A percentile compares a stretch with the other conserved stretches of the same genome.
phyloP scores from a whole-genome alignment of 2,329 filamentous ascomycete genomes.

The Microcyclosporella mali region DNA sequence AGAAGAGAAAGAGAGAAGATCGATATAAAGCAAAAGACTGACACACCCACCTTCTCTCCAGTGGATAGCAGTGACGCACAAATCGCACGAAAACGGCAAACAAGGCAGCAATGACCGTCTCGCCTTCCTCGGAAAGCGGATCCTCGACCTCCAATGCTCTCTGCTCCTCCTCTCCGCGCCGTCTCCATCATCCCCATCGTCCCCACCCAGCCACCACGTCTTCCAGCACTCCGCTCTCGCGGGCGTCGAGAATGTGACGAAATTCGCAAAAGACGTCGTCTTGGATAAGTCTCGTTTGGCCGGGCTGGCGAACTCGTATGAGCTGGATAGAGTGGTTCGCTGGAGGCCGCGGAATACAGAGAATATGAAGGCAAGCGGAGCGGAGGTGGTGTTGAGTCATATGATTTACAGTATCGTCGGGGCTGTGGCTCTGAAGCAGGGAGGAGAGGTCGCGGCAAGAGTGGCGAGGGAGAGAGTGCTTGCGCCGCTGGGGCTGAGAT shows the following conservation, averaged over 20 bases:
- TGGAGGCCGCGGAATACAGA: slow-evolving; percentile 79
- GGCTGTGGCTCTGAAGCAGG: slow-evolving; percentile 81
- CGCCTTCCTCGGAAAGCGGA: slow-evolving; percentile 70
- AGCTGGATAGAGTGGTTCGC: slow-evolving; percentile 68
- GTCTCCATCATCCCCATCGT: slow-evolving; percentile 5
- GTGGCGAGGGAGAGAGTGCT: slow-evolving; percentile 73
- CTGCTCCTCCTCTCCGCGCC: slow-evolving; percentile 53
- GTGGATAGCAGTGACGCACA: slow-evolving; percentile 95
- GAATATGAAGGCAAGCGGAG: slow-evolving; percentile 65
- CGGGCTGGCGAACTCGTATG: slow-evolving; percentile 61
- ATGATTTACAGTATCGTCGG: slow-evolving; percentile 81
- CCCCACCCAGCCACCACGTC: slow-evolving; percentile 19
- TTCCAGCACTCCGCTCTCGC: slow-evolving; percentile 66
- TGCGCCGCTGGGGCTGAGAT: slow-evolving; percentile 52
- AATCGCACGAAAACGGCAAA: slow-evolving; percentile 93
- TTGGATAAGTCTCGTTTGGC: slow-evolving; percentile 61
- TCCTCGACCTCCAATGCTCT: slow-evolving; percentile 59
- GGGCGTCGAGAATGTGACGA: slow-evolving; percentile 66
- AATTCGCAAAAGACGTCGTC: slow-evolving; percentile 54
- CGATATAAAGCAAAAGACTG: neutral
- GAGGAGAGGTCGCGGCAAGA: slow-evolving; percentile 68
- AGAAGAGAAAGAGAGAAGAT: too few relatives aligned
- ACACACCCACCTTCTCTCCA: slow-evolving; percentile 6
- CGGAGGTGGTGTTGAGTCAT: slow-evolving; percentile 67
- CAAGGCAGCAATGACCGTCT: slow-evolving; percentile 91